Evolutionary conservation across 352 stramenopile genomes (phyloP).

Genomic region (Phytopythium mirpurense): DNA sequence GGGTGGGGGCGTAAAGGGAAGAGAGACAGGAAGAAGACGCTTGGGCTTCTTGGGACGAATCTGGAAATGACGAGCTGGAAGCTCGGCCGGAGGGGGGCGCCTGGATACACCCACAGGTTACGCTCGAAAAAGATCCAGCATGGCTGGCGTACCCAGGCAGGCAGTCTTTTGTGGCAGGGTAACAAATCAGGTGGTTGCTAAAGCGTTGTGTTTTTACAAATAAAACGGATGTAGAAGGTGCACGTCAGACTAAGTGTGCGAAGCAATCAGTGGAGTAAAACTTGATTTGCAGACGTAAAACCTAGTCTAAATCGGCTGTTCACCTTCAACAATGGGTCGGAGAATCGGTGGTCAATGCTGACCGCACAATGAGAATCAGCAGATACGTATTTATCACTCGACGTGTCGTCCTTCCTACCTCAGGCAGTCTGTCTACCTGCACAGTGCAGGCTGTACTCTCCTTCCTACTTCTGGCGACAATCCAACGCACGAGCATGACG

Average conservation of each 20-base stretch:
- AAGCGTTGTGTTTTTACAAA: background rate
- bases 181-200: background rate
- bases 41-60: slow-evolving; percentile 15
- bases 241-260: too few species aligned
- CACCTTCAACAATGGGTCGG: background rate
- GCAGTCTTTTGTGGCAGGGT: too few species aligned
- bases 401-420: slow-evolving; percentile 1
- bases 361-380: slow-evolving; percentile 8
- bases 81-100: slow-evolving; percentile 2
- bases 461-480: background rate
- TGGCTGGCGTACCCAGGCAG: slow-evolving; percentile 2
- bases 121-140: slow-evolving; percentile 1
- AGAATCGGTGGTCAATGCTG: too few species aligned
- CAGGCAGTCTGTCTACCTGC: too few species aligned
- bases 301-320: background rate
- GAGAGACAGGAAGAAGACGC: background rate
- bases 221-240: background rate
- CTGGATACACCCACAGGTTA: too few species aligned
- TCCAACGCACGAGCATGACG: background rate
- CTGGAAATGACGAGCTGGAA: slow-evolving; percentile 24
- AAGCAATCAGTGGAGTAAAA: background rate
- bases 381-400: slow-evolving; percentile 1
- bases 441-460: too few species aligned
- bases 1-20: too few species aligned
- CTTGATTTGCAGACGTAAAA: slow-evolving; percentile 1